phyloP scores from a whole-genome alignment of 1,284 basidiomycete genomes.

The Trametes hirsuta region DNA sequence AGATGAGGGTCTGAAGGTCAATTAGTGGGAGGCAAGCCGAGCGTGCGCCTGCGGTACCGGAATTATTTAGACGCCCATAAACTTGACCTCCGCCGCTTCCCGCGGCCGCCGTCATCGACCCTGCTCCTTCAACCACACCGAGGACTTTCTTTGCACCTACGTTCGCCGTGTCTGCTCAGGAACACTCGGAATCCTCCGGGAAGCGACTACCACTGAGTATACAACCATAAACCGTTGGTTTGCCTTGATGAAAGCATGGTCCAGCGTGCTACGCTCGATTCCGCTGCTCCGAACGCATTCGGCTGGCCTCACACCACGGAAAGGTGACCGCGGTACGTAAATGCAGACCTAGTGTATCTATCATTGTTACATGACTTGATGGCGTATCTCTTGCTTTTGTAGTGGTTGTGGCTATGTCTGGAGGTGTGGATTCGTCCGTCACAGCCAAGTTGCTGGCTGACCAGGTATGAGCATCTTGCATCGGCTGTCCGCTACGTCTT shows the following conservation, averaged over 20 bases:
- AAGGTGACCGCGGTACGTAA: constrained; percentile 31
- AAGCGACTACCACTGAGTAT: not conserved
- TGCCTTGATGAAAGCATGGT: constrained; percentile 30
- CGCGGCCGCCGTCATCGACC: not conserved
- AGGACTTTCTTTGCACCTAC: not conserved
- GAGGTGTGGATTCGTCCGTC: constrained; percentile 94
- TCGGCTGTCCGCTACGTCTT: not conserved
- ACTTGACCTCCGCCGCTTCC: not conserved
- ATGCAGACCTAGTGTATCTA: no score
- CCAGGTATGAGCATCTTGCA: constrained; percentile 44
- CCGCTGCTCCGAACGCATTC: constrained; percentile 26
- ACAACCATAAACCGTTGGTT: not conserved
- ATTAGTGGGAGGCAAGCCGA: not conserved
- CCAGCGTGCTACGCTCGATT: constrained; percentile 25
- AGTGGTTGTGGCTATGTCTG: constrained; percentile 95
- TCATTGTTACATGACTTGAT: no score
- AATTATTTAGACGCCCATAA: constrained; percentile 8
- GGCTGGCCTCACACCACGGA: constrained; percentile 23
- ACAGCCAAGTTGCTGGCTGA: constrained; percentile 76
- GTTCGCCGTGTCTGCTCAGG: not conserved
- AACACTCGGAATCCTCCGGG: not conserved
- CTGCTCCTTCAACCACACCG: no score
- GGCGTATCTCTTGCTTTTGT: not conserved
- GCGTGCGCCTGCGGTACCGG: not conserved
- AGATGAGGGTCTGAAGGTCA: not conserved